phyloP scores from a whole-genome alignment of 2,329 filamentous ascomycete species.

The Bertia moriformis region DNA sequence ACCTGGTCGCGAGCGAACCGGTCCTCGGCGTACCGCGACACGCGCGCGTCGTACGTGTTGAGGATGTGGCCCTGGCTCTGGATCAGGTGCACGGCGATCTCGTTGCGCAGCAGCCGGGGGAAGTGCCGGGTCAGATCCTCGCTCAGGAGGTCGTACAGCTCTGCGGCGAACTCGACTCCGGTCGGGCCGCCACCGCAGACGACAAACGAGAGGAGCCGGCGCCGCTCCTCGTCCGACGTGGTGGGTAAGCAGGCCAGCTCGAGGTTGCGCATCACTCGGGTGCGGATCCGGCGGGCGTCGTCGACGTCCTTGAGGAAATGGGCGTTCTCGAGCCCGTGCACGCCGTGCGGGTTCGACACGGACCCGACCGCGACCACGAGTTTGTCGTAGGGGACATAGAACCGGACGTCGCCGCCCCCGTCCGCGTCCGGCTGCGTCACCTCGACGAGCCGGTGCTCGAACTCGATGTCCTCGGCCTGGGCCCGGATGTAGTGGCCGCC shows the following conservation, averaged over 20 bases:
- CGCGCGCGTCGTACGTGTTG: constrained; percentile 91
- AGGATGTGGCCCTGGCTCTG: constrained; percentile 89
- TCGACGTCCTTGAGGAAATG: constrained; percentile 91
- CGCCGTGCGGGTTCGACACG: constrained; percentile 84
- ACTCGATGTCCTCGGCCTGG: constrained; percentile 75
- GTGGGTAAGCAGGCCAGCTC: constrained; percentile 88
- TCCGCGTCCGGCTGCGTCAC: constrained; percentile 58
- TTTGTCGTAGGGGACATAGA: constrained; percentile 97
- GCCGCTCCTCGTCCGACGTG: constrained; percentile 74
- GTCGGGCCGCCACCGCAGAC: constrained; percentile 89
- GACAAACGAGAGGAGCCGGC: constrained; percentile 83
- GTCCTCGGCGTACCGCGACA: constrained; percentile 83
- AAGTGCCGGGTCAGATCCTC: constrained; percentile 78
- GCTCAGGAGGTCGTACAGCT: constrained; percentile 89
- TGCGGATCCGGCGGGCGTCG: constrained; percentile 79
- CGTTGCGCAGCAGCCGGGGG: constrained; percentile 80
- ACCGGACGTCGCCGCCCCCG: constrained; percentile 59
- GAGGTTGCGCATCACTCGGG: constrained; percentile 75
- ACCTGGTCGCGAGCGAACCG: constrained; percentile 88
- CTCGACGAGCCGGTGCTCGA: constrained; percentile 81
- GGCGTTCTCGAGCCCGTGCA: constrained; percentile 85
- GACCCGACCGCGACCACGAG: constrained; percentile 85
- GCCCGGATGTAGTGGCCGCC: constrained; percentile 83
- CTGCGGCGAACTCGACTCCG: constrained; percentile 92
- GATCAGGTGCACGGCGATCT: constrained; percentile 94